Base-by-base conservation (phyloP, 78 protist genomes). In the Monocercomonoides exilis region DNA sequence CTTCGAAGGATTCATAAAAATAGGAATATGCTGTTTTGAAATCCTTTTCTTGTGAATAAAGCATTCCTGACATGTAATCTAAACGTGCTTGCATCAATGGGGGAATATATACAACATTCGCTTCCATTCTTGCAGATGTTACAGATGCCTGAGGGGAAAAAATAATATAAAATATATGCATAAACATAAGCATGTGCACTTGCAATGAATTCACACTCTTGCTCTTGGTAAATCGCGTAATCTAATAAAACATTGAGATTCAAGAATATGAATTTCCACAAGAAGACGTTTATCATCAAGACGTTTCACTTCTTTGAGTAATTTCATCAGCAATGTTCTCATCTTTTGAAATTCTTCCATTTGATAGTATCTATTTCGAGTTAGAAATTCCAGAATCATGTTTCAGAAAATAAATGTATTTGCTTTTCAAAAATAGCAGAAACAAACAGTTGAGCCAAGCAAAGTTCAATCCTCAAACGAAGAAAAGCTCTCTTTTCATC, bases 301-400 rank as follows among this genome's bases (percentile, higher is more conserved):
- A 29, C 77, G 54, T 84, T 84, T 84, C 41, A 84, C 86, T 84
- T 84, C 86, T 34, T 84, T 84, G 6, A 79, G 11, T 4, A 79
- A 41, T 21, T 79, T 79, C 42, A 4, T 41, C 43, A 79, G 6
- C 4, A 79, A 4, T 4, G 11, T 41, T 21, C 11, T 6, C 82
- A 79, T 79, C 5, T 6, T 6, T 6, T 5, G 6, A 41, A 38
- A 79, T 33, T 79, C 82, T 4, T 6, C 21, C 43, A 79, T 4
- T 79, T 79, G 45, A 6, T 33, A 21, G 11, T 79, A 32, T 41
- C 82, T 79, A 21, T 11, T 11, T 54, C 11, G 70, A 29, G 70
- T 29, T 11, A 21, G 82, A 79, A 6, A n/a, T n/a, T n/a, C n/a
- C n/a, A 79, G 5, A 79, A 79, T 6, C 6, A 38, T 41, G 21